Conservation (phyloP, 1,139 yeast genomes). For the Candida sp. region DNA sequence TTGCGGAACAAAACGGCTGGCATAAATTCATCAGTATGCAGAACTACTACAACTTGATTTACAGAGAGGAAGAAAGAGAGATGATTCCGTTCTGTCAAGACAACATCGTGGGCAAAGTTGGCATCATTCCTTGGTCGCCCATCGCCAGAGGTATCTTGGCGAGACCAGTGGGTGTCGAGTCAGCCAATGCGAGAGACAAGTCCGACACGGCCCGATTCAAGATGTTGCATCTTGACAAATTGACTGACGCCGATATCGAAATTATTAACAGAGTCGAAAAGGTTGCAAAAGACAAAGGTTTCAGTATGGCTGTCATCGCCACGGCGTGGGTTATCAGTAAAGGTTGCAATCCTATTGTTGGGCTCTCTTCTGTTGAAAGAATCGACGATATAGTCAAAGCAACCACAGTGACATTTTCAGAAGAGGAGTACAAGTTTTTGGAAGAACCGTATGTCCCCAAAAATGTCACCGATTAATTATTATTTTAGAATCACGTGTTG, state of each 20-base stretch:
- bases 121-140: conserved; percentile 57
- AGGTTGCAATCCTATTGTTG: conserved; percentile 60
- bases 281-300: conserved; percentile 45
- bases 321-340: conserved; percentile 59
- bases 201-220: conserved; percentile 10
- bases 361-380: conserved; percentile 52
- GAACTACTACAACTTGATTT: conserved; percentile 55
- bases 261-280: conserved; percentile 58
- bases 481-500: too few species aligned
- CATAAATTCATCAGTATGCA: conserved; percentile 64
- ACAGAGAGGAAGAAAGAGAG: conserved; percentile 66
- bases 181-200: conserved; percentile 11
- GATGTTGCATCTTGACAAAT: conserved; percentile 12
- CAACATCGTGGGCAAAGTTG: conserved; percentile 39
- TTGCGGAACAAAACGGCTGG: conserved; percentile 57
- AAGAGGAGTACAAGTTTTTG: conserved; percentile 47
- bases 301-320: conserved; percentile 59
- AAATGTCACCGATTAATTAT: conserved; percentile 4
- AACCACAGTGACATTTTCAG: conserved; percentile 38
- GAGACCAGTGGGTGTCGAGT: conserved; percentile 30
- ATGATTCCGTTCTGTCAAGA: conserved; percentile 54
- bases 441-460: conserved; percentile 49
- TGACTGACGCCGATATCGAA: conserved; percentile 27
- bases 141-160: conserved; percentile 51
- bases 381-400: conserved; percentile 60